A percentile compares a stretch with the other conserved stretches of the same genome.
phyloP scores from a whole-genome alignment of 2,329 filamentous ascomycete species.

The Dothiorella sarmentorum region DNA sequence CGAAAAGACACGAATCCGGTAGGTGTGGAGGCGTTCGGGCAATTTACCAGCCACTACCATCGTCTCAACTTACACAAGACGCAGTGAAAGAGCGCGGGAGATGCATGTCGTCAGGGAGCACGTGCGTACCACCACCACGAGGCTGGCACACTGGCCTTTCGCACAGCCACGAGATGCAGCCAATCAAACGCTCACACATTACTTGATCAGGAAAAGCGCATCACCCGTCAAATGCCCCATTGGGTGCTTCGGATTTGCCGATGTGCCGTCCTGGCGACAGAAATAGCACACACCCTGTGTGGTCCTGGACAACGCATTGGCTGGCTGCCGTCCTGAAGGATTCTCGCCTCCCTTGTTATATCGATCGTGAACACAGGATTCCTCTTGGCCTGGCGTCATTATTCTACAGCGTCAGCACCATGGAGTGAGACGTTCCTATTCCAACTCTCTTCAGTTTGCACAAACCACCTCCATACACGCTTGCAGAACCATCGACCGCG shows the following conservation, averaged over 20 bases:
- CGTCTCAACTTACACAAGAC: not conserved
- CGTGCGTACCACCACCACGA: not conserved
- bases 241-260: no score
- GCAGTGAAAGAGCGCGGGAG: not conserved
- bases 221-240: not conserved
- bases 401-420: not conserved
- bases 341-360: not conserved
- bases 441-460: not conserved
- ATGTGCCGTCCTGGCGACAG: no score
- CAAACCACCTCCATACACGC: not conserved
- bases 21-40: not conserved
- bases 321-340: not conserved
- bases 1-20: not conserved
- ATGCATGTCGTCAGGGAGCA: conserved; percentile 10
- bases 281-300: not conserved
- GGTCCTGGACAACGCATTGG: not conserved
- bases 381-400: not conserved
- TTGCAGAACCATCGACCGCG: not conserved
- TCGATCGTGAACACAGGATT: not conserved
- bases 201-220: not conserved
- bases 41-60: not conserved
- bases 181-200: not conserved
- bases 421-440: not conserved
- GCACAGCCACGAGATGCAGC: not conserved
- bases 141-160: not conserved